Base-by-base conservation (phyloP, 331 rosid genomes). In the Pyrus hybrid region DNA sequence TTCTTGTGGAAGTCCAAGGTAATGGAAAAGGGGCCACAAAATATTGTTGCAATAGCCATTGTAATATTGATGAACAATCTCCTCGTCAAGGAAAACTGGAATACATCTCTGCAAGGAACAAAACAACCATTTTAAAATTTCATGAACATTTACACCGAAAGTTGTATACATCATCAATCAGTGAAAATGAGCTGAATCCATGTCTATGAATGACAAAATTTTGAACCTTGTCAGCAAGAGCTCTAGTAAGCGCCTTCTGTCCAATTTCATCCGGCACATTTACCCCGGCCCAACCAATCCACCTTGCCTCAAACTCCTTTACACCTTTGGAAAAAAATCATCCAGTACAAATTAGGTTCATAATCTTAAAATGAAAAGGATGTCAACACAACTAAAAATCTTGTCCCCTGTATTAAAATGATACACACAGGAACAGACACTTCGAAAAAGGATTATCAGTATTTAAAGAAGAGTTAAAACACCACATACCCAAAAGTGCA, bases 231-330 rank as follows among this genome's bases (percentile, higher is more conserved):
- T 90, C 96, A 71, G 91, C 97, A 76, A 93, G 87, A 68, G 97
- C 94, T 79, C 82, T 85, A 2, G 92, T 93, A 70, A 93, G 96
- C 25, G 96, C 96, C 71, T 86, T 80, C 87, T 90, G 97, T 77
- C 97, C 97, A 76, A 83, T 79, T 76, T 83, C 91, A 66, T 93
- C 97, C 0, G 97, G 93, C 71, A 93, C 97, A 60, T 93, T 93
- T 58, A 93, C 97, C 51, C 97, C 97, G 3, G 97, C 96, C 97
- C 97, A 93, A 45, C 97, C 97, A 80, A 93, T 93, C 97, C 97
- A 93, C 86, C 91, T 83, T 29, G 94, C 90, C 76, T 90, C 94
- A 77, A 93, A 90, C 54, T 89, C 94, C 83, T 93, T 93, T 78
- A 93, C 93, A 67, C 97, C 97, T 93, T 75, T 18, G 47, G 76